phyloP scores from a whole-genome alignment of 305 asterid genomes.

The Fraxinus xanthoxyloides region DNA sequence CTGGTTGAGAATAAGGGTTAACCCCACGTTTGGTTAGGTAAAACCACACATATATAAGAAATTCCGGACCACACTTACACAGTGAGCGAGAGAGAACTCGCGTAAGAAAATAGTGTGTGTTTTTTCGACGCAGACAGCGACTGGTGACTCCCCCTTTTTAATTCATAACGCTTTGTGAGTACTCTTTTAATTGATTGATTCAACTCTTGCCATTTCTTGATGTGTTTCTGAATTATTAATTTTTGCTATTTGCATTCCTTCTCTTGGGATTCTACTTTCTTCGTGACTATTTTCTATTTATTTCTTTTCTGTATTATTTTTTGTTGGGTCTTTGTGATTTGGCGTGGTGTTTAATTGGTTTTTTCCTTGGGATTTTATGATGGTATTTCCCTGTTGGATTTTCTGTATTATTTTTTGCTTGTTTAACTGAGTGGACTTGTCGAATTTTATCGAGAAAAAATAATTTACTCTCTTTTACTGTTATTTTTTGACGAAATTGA shows the following conservation, averaged over 20 bases:
- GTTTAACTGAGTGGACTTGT: slow-evolving; percentile 19
- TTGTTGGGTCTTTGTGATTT: not conserved
- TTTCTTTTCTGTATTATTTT: not conserved
- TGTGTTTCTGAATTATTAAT: slow-evolving; percentile 2
- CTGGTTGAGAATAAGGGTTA: slow-evolving; percentile 20
- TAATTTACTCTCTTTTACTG: slow-evolving; percentile 7
- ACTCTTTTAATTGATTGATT: slow-evolving; percentile 22
- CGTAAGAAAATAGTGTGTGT: slow-evolving; percentile 15
- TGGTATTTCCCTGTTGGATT: not conserved
- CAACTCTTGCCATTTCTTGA: slow-evolving; percentile 11
- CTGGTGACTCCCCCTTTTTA: slow-evolving; percentile 11
- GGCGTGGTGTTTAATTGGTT: not conserved
- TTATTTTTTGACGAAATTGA: not conserved
- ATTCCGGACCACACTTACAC: not conserved
- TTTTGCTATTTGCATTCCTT: not conserved
- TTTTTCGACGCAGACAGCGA: slow-evolving; percentile 8
- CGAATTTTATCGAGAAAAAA: not conserved
- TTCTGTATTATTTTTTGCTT: not conserved
- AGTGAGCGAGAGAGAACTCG: slow-evolving; percentile 13
- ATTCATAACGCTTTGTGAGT: slow-evolving; percentile 32
- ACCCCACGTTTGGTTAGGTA: slow-evolving; percentile 19
- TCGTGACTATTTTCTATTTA: not conserved
- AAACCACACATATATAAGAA: slow-evolving; percentile 11
- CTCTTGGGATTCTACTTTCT: not conserved
- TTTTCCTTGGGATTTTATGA: not conserved